These are phyloP conservation scores for Amesomyces nigricolor DNA, from an alignment of 2,329 filamentous ascomycete genomes.

Conservation along the genomic window DNA sequence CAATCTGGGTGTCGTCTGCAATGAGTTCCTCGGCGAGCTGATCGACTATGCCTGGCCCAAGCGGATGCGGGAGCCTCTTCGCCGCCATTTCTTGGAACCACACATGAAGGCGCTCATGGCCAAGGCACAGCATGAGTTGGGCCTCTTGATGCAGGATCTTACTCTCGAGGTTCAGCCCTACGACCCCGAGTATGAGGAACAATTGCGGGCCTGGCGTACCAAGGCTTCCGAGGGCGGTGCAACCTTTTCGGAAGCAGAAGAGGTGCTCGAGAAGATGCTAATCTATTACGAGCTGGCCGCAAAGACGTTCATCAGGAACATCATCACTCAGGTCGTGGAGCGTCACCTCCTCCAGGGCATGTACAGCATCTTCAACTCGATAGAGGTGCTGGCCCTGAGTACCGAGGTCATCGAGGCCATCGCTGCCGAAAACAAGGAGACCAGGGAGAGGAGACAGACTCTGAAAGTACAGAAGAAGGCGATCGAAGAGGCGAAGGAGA, in stretches of 20 bases:
- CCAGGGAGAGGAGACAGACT: slow-evolving; percentile 42
- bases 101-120: slow-evolving; percentile 45
- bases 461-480: slow-evolving; percentile 45
- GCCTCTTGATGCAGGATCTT: slow-evolving; percentile 44
- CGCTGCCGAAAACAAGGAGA: slow-evolving; percentile 49
- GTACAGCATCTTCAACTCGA: slow-evolving; percentile 47
- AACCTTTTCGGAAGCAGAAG: slow-evolving; percentile 46
- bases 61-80: slow-evolving; percentile 47
- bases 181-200: slow-evolving; percentile 49
- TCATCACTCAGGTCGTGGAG: slow-evolving; percentile 49
- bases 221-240: slow-evolving; percentile 39
- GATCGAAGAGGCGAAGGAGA: slow-evolving; percentile 45
- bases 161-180: slow-evolving; percentile 49
- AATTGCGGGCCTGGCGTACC: slow-evolving; percentile 43
- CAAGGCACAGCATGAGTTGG: slow-evolving; percentile 42
- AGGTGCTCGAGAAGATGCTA: slow-evolving; percentile 51
- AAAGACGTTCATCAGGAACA: slow-evolving; percentile 47
- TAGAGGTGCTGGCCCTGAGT: slow-evolving; percentile 45
- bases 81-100: slow-evolving; percentile 44
- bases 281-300: slow-evolving; percentile 51
- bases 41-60: slow-evolving; percentile 46
- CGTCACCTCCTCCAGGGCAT: slow-evolving; percentile 47
- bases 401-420: slow-evolving; percentile 44
- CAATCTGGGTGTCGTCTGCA: slow-evolving; percentile 49
- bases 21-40: slow-evolving; percentile 48